Base-by-base conservation (phyloP, 2,329 filamentous ascomycete genomes). In the Penicillium decumbens region DNA sequence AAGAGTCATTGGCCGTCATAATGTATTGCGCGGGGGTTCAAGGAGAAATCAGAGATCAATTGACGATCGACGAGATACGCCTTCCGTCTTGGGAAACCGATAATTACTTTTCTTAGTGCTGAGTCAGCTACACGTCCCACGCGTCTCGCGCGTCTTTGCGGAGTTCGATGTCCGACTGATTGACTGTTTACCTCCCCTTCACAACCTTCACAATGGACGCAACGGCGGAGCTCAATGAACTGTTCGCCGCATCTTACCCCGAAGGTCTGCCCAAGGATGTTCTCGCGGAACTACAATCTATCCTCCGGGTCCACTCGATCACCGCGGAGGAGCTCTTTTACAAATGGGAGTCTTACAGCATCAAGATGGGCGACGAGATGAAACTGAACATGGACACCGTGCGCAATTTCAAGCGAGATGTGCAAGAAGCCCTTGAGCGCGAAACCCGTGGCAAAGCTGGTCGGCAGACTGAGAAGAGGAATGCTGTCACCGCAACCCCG, bases 291-390 rank as follows among this genome's bases (percentile, higher is more conserved):
- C 77, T 98, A 58, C 80, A 87, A 66, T 95, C 89, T 50, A 95
- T 95, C 67, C 80, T 93, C 74, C 84, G 85, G 47, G 78, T 97
- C 52, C 89, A 96, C 72, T 83, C 83, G 41, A 80, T 97, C 53
- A 82, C 84, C 13, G 79, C 84, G 29, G 85, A 97, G 68, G 93
- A 97, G 67, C 78, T 97, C 24, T 96, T 89, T 72, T 96, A 89
- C 82, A 97, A 97, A 78, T 98, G 93, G 93, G 93, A 98, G 71
- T 92, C 90, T 0, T 97, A 96, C 77, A 91, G 88, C 70, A 86
- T 98, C 67, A 95, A 92, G 72, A 90, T 97, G 84, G 89, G 91
- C 23, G 89, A 95, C 49, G 87, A 89, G 49, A 84, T 84, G 54
- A 84, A 79, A 51, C 73, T 88, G 53, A 82, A 86, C 41, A 77